Base-by-base conservation (phyloP, 192 early-diverging fungal species). In the Coemansia guatemalensis region DNA sequence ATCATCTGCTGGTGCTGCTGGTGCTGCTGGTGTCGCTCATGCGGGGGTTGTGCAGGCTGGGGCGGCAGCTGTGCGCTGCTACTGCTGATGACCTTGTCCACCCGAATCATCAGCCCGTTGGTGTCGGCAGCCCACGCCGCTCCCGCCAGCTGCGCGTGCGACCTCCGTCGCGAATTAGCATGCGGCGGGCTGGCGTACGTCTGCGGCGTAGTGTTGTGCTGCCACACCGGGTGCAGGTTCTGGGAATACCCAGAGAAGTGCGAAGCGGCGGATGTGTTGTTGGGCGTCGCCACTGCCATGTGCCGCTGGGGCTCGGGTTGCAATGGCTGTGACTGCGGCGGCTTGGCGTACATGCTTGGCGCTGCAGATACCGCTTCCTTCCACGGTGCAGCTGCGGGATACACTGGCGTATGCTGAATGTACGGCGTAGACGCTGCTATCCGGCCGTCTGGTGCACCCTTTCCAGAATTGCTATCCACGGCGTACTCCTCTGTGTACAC, bases 191-290 rank as follows among this genome's bases (percentile, higher is more conserved):
- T 30, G 4, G 61, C 58, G 33, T 69, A 68, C n/a, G 59, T 35
- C 30, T 32, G 57, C 14, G 75, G 75, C 22, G 75, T 35, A 50
- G 72, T 70, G 59, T 54, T 65, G 59, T 73, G 75, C 55, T 78
- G 75, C 75, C 75, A 78, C 17, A 73, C 64, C 2, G 75, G 71
- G n/a, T 65, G 71, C 48, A 12, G 6, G 11, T 11, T 39, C 35
- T 12, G 35, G 11, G 35, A 8, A 39, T 11, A 39, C 35, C 6
- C 35, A 2, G 35, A 39, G 11, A 39, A 39, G 35, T 7, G 35
- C 6, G 35, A 8, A 49, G 56, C 6, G 22, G 22, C 20, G 23
- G 20, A 25, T 33, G 48, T 8, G 11, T 11, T 12, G 35, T 39
- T 39, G 1, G 35, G 35, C 8, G 35, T 39, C 35, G 41, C 27